phyloP scores from a whole-genome alignment of 495 filamentous ascomycete species.

The Neurospora africana region DNA sequence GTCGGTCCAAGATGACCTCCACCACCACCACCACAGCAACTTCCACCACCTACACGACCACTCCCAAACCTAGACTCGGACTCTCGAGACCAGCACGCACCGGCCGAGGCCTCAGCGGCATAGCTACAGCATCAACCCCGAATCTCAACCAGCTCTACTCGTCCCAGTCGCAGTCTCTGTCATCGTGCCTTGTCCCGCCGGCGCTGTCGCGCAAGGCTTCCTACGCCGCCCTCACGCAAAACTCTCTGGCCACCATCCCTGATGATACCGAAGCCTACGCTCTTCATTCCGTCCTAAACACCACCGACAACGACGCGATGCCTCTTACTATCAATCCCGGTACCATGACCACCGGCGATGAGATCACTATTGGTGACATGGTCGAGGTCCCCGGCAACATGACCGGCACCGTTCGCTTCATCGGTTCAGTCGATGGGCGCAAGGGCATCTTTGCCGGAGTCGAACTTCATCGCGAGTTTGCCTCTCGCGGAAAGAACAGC shows the following conservation, averaged over 20 bases:
- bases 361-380: conserved; percentile 67
- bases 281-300: conserved; percentile 35
- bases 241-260: conserved; percentile 47
- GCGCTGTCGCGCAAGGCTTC: conserved; percentile 55
- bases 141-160: conserved; percentile 43
- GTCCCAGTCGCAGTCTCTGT: conserved; percentile 23
- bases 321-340: conserved; percentile 19
- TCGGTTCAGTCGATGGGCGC: conserved; percentile 80
- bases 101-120: conserved; percentile 24
- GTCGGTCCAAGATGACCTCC: conserved; percentile 21
- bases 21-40: conserved; percentile 13
- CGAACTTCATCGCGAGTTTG: conserved; percentile 72
- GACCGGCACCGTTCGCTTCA: conserved; percentile 79
- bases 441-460: conserved; percentile 91
- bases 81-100: conserved; percentile 16
- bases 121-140: conserved; percentile 49
- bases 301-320: conserved; percentile 32
- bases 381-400: conserved; percentile 95
- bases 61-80: conserved; percentile 58
- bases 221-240: conserved; percentile 51
- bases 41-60: conserved; percentile 50
- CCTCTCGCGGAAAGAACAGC: conserved; percentile 82
- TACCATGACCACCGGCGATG: conserved; percentile 22
- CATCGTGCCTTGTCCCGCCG: conserved; percentile 32
- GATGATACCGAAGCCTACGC: conserved; percentile 53